phyloP scores from a whole-genome alignment of 768 basidiomycete genomes.

The Lanmaoa pseudosensibilis region DNA sequence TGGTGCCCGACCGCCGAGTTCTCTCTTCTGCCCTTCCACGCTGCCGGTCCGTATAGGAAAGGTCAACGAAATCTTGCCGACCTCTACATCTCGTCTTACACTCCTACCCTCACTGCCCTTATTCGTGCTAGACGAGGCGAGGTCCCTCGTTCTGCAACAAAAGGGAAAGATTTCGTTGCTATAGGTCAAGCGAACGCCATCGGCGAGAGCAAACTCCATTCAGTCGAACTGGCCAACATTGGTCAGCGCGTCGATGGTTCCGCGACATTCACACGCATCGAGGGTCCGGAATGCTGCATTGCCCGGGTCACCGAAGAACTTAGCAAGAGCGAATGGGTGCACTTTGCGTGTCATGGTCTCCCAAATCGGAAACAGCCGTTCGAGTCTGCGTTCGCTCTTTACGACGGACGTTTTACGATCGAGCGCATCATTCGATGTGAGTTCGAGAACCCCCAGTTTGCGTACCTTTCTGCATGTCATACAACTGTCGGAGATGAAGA shows the following conservation, averaged over 20 bases:
- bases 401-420: constrained; percentile 9
- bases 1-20: background rate
- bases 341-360: constrained; percentile 29
- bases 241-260: background rate
- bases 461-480: constrained; percentile 25
- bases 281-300: background rate
- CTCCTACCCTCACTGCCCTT: constrained; percentile 13
- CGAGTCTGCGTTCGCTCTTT: constrained; percentile 16
- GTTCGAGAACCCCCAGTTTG: constrained; percentile 11
- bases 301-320: background rate
- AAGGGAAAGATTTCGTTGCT: constrained; percentile 1
- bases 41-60: background rate
- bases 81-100: constrained; percentile 19
- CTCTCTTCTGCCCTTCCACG: background rate
- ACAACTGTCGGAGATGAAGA: constrained; percentile 5
- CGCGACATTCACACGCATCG: background rate
- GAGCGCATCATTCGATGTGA: constrained; percentile 4
- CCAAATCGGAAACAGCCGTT: constrained; percentile 12
- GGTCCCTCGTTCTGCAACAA: background rate
- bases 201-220: background rate
- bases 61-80: constrained; percentile 1
- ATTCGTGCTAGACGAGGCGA: background rate
- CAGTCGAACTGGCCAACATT: constrained; percentile 2
- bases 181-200: constrained; percentile 1
- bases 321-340: constrained; percentile 17